Evolutionary conservation across 805 yeast genomes (phyloP), one percentile per base, ranked within the genome.

Genomic region (Dipodascopsis tothii): DNA sequence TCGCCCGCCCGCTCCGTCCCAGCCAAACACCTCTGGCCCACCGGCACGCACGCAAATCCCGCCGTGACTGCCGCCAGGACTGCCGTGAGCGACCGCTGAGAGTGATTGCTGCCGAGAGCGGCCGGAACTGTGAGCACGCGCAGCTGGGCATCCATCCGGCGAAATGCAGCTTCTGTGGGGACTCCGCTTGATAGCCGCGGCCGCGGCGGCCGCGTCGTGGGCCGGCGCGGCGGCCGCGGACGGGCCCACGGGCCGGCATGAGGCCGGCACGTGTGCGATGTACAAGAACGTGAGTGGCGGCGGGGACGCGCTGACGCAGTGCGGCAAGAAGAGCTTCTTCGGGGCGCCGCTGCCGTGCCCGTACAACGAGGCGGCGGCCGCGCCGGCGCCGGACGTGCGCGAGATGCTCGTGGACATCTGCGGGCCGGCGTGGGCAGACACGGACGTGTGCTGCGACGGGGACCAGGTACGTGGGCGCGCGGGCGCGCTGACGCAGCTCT

Each of bases 341-440:
- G 96, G 96, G 0, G 64, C 75, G 4, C 78, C 75, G 33, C 65
- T 90, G 28, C 97, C 97, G 0, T 84, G 95, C 59, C 81, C 86
- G 0, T 73, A 72, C 21, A 71, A 73, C 48, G 64, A 66, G 0
- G 60, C 61, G 17, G 80, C 88, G 0, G 66, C 66, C 2, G 50
- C 46, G 14, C 79, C 84, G 1, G 56, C 60, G 3, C 60, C 56
- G 0, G 74, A 70, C 25, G 67, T 78, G 3, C 56, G 68, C 17
- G 62, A 66, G 1, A 59, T 73, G 30, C 62, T 86, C 25, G 64
- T 68, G 0, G 71, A 70, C 1, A 61, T 87, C 0, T 88, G 97
- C 67, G 96, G 96, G 5, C 71, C 67, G 0, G 77, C 74, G 22
- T 86, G 85, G 76, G 64, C 58, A 3, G 64, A 63, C 14, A 60